Evolutionary conservation across 768 basidiomycete genomes (phyloP).

Genomic region (Phylloporus scabripes): DNA sequence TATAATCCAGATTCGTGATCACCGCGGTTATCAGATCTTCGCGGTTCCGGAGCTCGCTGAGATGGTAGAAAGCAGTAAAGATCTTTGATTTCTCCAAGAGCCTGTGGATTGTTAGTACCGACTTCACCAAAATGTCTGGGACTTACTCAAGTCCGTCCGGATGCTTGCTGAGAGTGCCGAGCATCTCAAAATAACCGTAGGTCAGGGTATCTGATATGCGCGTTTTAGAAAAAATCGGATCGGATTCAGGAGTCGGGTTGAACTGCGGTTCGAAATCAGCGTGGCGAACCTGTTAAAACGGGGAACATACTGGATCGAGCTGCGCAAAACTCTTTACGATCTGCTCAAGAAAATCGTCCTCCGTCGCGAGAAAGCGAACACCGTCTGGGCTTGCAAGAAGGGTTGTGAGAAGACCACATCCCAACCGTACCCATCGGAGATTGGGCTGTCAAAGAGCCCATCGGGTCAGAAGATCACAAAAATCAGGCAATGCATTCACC

Average conservation of each 20-base stretch:
- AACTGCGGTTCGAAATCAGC: conserved; percentile 40
- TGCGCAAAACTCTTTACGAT: conserved; percentile 85
- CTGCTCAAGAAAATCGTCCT: conserved; percentile 83
- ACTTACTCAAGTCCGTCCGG: conserved; percentile 86
- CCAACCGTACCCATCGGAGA: conserved; percentile 80
- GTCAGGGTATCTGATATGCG: conserved; percentile 79
- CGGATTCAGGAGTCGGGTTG: conserved; percentile 64
- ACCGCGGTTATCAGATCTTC: conserved; percentile 91
- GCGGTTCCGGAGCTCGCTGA: conserved; percentile 84
- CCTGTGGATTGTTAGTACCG: conserved; percentile 35
- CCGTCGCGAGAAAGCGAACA: conserved; percentile 66
- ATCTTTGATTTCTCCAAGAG: conserved; percentile 87
- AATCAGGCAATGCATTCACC: conserved; percentile 31
- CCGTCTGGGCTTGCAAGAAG: conserved; percentile 83
- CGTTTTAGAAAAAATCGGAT: conserved; percentile 80
- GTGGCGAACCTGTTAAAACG: neutral
- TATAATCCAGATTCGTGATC: conserved; percentile 89
- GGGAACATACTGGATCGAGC: conserved; percentile 73
- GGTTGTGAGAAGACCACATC: conserved; percentile 75
- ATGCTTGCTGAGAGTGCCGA: conserved; percentile 84
- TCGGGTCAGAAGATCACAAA: conserved; percentile 2
- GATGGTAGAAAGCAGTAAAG: conserved; percentile 93
- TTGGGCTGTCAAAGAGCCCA: conserved; percentile 47
- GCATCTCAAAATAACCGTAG: conserved; percentile 92
- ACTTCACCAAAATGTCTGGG: neutral